phyloP scores from a whole-genome alignment of 257 asterid species.

The Fraxinus cuspidata region DNA sequence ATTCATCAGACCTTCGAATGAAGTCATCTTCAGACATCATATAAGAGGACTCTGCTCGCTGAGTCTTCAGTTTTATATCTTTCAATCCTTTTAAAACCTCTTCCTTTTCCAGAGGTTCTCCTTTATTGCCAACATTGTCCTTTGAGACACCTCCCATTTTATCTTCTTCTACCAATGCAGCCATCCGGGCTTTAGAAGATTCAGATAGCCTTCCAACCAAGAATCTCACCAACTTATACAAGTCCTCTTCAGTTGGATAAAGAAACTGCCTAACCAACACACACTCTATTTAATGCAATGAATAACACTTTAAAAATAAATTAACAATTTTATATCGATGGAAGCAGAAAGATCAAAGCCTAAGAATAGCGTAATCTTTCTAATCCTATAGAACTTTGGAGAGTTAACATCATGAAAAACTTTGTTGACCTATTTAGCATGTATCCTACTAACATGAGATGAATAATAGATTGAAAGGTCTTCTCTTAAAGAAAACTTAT shows the following conservation, averaged over 20 bases:
- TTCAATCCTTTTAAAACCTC: slow-evolving; percentile 25
- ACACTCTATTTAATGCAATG: slow-evolving; percentile 26
- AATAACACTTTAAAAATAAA: neutral
- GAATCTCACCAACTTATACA: slow-evolving; percentile 60
- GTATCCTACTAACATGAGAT: neutral
- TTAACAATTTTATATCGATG: neutral
- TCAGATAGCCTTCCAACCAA: slow-evolving; percentile 55
- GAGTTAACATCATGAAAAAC: neutral
- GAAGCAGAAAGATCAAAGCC: neutral
- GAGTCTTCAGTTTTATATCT: slow-evolving; percentile 31
- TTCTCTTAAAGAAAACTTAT: neutral
- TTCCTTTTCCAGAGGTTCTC: slow-evolving; percentile 25
- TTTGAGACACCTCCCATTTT: slow-evolving; percentile 15
- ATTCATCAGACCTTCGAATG: slow-evolving; percentile 15
- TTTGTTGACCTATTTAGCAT: neutral
- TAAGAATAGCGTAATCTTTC: neutral
- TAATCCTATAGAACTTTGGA: neutral
- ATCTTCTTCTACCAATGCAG: slow-evolving; percentile 22
- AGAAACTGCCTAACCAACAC: slow-evolving; percentile 70
- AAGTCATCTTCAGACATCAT: slow-evolving; percentile 11
- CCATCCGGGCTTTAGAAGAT: slow-evolving; percentile 31
- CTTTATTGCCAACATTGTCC: slow-evolving; percentile 15
- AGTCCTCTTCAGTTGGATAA: slow-evolving; percentile 72
- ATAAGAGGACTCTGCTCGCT: slow-evolving; percentile 4
- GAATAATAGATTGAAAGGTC: neutral